A percentile compares a stretch with the other conserved stretches of the same genome.
Conservation (phyloP, 768 basidiomycete genomes). For the Cystobasidium tubakii region DNA sequence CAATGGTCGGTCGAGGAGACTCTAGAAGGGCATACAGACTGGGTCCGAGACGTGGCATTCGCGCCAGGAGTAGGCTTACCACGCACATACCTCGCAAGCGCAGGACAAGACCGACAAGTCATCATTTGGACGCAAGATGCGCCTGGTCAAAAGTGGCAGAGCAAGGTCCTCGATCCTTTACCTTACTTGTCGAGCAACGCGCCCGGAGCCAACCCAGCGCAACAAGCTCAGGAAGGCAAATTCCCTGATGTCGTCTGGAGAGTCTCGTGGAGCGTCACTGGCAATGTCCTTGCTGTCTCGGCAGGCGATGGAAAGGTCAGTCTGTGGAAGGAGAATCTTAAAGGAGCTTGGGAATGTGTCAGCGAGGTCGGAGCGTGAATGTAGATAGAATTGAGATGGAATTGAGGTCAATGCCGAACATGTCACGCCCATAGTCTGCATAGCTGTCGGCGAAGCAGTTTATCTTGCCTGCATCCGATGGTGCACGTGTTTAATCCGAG, state of each 20-base stretch:
- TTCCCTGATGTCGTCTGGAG: constrained; percentile 98
- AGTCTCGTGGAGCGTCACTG: constrained; percentile 95
- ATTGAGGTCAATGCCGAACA: too few species aligned
- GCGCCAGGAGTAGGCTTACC: constrained; percentile 94
- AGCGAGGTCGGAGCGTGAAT: constrained; percentile 56
- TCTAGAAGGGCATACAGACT: constrained; percentile 87
- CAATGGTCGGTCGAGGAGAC: constrained; percentile 81
- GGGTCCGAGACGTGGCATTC: constrained; percentile 99
- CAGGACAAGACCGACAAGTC: constrained; percentile 86
- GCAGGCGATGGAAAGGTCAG: constrained; percentile 95
- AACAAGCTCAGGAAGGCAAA: constrained; percentile 56
- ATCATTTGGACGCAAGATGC: constrained; percentile 85
- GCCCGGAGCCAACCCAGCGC: constrained; percentile 45
- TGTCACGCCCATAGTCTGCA: too few species aligned
- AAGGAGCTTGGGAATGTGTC: constrained; percentile 93
- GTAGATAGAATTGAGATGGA: neutral
- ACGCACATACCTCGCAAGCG: constrained; percentile 88
- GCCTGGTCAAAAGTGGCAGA: constrained; percentile 68
- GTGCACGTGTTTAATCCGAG: too few species aligned
- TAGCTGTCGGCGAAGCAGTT: neutral
- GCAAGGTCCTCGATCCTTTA: constrained; percentile 69
- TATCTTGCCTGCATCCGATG: neutral
- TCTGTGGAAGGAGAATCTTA: constrained; percentile 95
- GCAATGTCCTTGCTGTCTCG: constrained; percentile 90
- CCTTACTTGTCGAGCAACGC: constrained; percentile 48